Base-by-base conservation (phyloP, 345 rosid species). In the Heritiera littoralis region DNA sequence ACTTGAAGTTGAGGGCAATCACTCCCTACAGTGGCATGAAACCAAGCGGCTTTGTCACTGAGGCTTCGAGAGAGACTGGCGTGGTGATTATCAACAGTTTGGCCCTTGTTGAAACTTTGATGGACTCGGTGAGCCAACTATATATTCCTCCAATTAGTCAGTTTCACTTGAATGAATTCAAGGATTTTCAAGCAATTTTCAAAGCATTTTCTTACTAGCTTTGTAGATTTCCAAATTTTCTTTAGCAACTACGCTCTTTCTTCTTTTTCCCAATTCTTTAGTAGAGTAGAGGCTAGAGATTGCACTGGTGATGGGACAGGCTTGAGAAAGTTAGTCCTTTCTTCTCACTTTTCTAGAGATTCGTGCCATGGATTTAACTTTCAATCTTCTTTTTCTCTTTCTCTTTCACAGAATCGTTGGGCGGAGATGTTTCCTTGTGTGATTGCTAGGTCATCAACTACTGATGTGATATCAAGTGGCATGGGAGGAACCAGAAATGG, bases 341-440 rank as follows among this genome's bases (percentile, higher is more conserved):
- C 55, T 48, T 48, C 40, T 28, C 7, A 23, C 17, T 48, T 70
- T 28, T 28, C 32, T 2, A 12, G 55, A 69, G 40, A 20, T 48
- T 71, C 30, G 7, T 49, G 41, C 18, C 56, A 49, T 70, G 9
- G 58, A 48, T 12, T 30, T 70, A 30, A 3, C 20, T 7, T 43
- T 49, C 30, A 61, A 61, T 7, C 15, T 77, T 49, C 51, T 15
- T 81, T 67, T 81, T 41, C 8, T 38, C 66, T 14, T 14, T 66
- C 9, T 69, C 58, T 74, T 79, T 0, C 10, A 2, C 77, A 94
- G 99, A 92, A 87, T 75, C 98, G 97, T 46, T 97, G 98, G 98
- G 93, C 98, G 20, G 99, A 97, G 81, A 93, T 97, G 98, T 97
- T 97, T 86, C 99, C 97, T 2, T 87, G 92, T 72, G 74, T 94